Evolutionary conservation across 371 early-diverging fungal genomes (phyloP), one percentile per base, ranked within the genome.

Genomic region (Mortierella sp.): DNA sequence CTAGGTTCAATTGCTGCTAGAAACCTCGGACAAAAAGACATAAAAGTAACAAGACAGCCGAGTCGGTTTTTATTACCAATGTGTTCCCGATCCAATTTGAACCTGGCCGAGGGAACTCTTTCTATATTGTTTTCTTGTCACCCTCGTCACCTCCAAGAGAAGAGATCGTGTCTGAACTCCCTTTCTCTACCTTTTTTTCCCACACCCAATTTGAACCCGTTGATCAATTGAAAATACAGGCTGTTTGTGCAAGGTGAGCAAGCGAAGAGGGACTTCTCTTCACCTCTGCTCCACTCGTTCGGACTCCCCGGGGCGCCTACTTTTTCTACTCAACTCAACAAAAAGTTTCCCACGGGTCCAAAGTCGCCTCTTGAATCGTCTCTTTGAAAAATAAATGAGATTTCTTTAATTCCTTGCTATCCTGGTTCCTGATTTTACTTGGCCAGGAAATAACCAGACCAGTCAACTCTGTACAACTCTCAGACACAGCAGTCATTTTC

Each of bases 281-380:
- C 32, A 1, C 5, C 51, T 6, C 51, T 51, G 5, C 21, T 18
- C 16, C 32, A 14, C 63, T 6, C 12, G 63, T 32, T 68, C 68
- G 68, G 68, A 68, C 63, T 11, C 63, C 14, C 16, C 63, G 63
- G 63, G 32, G 41, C 10, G 21, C 7, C 8, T 32, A 14, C 5
- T 68, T 38, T 38, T 38, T 12, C 24, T 68, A 32, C 35, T 16
- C 63, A 16, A 38, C 68, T 68, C 68, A 38, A 68, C 68, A 68
- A 68, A 68, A 68, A 68, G 68, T 68, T 68, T 68, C 68, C 68
- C 68, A 68, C 68, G 68, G 68, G 41, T 68, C 43, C 38, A 38
- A 16, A 10, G 68, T 68, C 68, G 68, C 68, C 24, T 68, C 10
- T 68, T 68, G 68, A 68, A 68, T 35, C 35, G 16, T 35, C 5